Percentiles rank a stretch among this genome's conserved stretches.
phyloP scores from a whole-genome alignment of 441 rosid species.

The Geranium incanum region DNA sequence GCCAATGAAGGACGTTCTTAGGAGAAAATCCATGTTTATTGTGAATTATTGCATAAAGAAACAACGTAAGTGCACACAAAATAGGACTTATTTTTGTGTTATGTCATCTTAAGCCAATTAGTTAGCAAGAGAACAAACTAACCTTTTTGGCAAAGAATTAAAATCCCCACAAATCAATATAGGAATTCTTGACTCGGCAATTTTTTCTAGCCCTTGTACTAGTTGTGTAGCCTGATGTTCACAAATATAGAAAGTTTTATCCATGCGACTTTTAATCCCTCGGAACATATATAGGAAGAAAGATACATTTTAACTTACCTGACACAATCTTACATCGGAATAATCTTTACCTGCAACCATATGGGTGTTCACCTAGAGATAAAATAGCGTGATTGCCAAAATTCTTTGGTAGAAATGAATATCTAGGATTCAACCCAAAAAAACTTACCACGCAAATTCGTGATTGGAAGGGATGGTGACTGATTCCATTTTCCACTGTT shows the following conservation, averaged over 20 bases:
- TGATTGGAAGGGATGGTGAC: constrained; percentile 4
- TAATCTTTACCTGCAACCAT: constrained; percentile 15
- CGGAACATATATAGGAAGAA: constrained; percentile 6
- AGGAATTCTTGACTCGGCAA: constrained; percentile 26
- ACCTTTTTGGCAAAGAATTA: constrained; percentile 35
- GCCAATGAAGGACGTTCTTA: neutral
- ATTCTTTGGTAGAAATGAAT: constrained; percentile 2
- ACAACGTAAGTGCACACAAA: neutral
- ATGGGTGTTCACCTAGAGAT: constrained; percentile 33
- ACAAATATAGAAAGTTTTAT: constrained; percentile 10
- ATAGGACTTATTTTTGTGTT: neutral
- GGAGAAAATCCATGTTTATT: neutral
- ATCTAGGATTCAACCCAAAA: constrained; percentile 2
- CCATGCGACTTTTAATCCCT: neutral
- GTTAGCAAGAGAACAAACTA: constrained; percentile 12
- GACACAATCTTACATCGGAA: constrained; percentile 27
- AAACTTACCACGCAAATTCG: constrained; percentile 22
- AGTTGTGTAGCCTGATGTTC: constrained; percentile 24
- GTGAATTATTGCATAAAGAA: neutral
- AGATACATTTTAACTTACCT: constrained; percentile 19
- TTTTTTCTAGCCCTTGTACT: constrained; percentile 27
- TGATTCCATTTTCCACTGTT: constrained; percentile 9
- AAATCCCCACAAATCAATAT: constrained; percentile 35
- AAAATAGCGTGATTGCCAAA: constrained; percentile 6
- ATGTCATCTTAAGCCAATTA: neutral